These are phyloP conservation scores for Circinella umbellata DNA, from an alignment of 371 early-diverging fungal species.

Conservation along the genomic window DNA sequence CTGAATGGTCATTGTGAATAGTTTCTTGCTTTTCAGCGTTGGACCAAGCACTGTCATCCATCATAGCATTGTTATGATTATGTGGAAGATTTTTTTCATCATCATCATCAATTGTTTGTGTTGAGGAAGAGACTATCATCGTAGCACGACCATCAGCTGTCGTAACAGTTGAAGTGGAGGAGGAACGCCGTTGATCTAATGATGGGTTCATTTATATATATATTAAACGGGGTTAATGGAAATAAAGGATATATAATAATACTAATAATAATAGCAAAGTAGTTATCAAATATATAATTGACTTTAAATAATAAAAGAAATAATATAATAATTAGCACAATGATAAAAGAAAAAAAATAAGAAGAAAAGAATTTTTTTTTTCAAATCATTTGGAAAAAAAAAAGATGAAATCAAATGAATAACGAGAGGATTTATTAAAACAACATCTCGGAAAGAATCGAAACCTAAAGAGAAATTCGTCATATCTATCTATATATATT, in stretches of 20 bases:
- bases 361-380: background rate
- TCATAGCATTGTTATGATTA: background rate
- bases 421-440: background rate
- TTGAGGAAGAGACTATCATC: conserved; percentile 11
- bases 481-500: no score
- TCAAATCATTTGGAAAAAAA: background rate
- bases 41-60: no score
- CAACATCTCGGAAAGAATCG: conserved; percentile 4
- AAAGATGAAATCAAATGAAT: no score
- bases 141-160: conserved; percentile 12
- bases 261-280: background rate
- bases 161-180: background rate
- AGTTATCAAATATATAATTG: no score
- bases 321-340: background rate
- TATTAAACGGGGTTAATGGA: background rate
- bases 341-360: conserved; percentile 5
- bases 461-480: conserved; percentile 2
- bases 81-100: conserved; percentile 11
- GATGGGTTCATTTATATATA: background rate
- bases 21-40: background rate
- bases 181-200: background rate
- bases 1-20: background rate
- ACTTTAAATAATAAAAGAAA: background rate
- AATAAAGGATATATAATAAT: background rate
- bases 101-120: conserved; percentile 2